Evolutionary conservation across 129 eudicot genomes (phyloP).

Genomic region (Scalesia atractyloides): DNA sequence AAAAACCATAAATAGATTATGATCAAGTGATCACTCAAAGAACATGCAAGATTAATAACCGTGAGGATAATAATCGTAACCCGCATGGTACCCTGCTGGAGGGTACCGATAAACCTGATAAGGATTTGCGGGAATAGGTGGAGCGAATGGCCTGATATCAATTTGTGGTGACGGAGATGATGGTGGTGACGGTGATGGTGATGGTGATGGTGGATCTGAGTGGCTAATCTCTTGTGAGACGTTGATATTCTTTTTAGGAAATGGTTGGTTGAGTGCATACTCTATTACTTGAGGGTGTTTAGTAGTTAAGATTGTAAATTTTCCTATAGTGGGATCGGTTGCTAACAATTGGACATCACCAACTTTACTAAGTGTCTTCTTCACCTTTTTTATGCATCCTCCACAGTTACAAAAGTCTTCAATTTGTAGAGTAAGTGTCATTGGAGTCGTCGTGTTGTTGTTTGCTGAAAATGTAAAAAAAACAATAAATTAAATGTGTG

Average conservation of each 20-base stretch:
- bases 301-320: neutral
- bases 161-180: neutral
- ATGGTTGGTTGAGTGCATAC: neutral
- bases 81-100: neutral
- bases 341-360: neutral
- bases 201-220: neutral
- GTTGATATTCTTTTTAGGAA: neutral
- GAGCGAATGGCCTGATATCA: neutral
- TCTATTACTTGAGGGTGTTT: neutral
- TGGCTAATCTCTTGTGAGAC: neutral
- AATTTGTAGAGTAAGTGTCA: neutral
- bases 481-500: too few relatives aligned
- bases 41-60: too few relatives aligned
- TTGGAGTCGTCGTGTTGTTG: neutral
- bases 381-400: slow-evolving; percentile 7
- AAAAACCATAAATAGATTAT: too few relatives aligned
- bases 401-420: neutral
- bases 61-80: too few relatives aligned
- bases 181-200: neutral
- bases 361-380: slow-evolving; percentile 11
- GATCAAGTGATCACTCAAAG: too few relatives aligned
- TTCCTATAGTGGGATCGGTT: neutral
- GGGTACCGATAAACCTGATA: slow-evolving; percentile 24
- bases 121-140: neutral
- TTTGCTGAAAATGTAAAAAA: slow-evolving; percentile 1